Evolutionary conservation across 306 rosid species (phyloP).

Genomic region (Alnus glutinosa): DNA sequence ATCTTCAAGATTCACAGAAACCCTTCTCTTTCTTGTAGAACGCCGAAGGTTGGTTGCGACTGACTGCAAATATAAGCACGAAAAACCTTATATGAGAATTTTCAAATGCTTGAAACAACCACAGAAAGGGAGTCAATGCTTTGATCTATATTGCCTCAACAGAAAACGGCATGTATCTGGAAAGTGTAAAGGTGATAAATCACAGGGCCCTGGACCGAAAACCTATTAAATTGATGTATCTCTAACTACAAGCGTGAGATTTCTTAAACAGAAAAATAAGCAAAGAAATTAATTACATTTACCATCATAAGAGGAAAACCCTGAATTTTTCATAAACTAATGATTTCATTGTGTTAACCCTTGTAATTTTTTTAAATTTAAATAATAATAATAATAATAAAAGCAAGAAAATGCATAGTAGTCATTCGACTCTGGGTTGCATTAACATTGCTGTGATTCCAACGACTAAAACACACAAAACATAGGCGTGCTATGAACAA

Average conservation of each 20-base stretch:
- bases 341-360: background rate
- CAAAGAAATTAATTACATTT: background rate
- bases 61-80: conserved; percentile 38
- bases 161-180: conserved; percentile 3
- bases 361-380: too few relatives aligned
- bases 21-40: conserved; percentile 68
- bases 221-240: background rate
- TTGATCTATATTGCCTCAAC: conserved; percentile 15
- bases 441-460: background rate
- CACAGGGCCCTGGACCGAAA: background rate
- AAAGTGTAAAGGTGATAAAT: background rate
- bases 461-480: background rate
- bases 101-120: conserved; percentile 24
- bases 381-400: background rate
- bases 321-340: background rate
- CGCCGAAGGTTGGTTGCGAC: conserved; percentile 66
- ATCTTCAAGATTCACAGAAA: conserved; percentile 45
- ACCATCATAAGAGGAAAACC: background rate
- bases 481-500: background rate
- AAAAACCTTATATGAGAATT: conserved; percentile 23
- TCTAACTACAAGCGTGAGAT: background rate
- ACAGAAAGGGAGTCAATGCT: conserved; percentile 13
- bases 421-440: background rate
- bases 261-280: background rate
- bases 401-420: background rate